Conservation (phyloP, 78 protist genomes). For the Dictyostelium firmibasis region DNA sequence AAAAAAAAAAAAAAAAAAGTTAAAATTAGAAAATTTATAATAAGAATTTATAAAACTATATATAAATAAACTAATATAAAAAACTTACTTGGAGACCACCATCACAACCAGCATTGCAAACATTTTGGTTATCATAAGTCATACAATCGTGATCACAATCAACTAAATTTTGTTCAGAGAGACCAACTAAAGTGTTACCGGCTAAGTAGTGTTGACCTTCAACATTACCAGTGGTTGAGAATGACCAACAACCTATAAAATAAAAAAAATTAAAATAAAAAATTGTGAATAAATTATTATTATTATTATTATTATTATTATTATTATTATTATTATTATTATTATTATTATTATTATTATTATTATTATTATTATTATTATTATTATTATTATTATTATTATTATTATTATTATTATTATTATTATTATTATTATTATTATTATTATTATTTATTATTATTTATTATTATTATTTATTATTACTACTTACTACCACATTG, state of each 20-base stretch:
- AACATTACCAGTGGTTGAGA: conserved; percentile 13
- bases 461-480: too few species aligned
- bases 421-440: too few species aligned
- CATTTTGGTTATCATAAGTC: conserved; percentile 25
- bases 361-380: too few species aligned
- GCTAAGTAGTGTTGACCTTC: conserved; percentile 8
- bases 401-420: too few species aligned
- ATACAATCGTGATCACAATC: conserved; percentile 29
- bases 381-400: too few species aligned
- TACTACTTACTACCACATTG: conserved; percentile 45
- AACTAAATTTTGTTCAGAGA: conserved; percentile 37
- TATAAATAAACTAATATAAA: too few species aligned
- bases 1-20: not conserved
- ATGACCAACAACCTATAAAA: conserved; percentile 68
- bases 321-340: too few species aligned
- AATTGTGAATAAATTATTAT: too few species aligned
- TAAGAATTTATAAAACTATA: not conserved
- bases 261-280: too few species aligned
- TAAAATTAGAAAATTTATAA: not conserved
- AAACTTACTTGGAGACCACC: conserved; percentile 79
- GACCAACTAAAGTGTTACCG: not conserved
- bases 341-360: too few species aligned
- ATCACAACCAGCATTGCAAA: conserved; percentile 83
- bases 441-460: too few species aligned
- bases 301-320: too few species aligned